These are phyloP conservation scores for Lobosporangium transversale DNA, from an alignment of 192 early-diverging fungal species.

Conservation along the genomic window DNA sequence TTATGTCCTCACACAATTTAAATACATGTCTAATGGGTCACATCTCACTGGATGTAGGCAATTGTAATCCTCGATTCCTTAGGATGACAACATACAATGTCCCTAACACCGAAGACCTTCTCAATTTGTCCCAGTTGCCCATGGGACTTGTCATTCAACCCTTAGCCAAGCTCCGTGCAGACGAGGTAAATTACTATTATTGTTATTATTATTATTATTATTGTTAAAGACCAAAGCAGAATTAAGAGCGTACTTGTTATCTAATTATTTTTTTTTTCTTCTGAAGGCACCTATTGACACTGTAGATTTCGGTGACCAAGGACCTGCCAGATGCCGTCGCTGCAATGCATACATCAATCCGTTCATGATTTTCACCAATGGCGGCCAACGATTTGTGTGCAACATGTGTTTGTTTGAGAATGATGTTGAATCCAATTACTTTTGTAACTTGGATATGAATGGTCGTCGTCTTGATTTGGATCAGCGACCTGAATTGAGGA, in stretches of 20 bases:
- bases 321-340: slow-evolving; percentile 88
- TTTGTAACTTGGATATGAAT: slow-evolving; percentile 93
- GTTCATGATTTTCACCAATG: slow-evolving; percentile 85
- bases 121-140: slow-evolving; percentile 82
- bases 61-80: slow-evolving; percentile 90
- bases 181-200: slow-evolving; percentile 62
- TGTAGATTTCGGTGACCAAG: slow-evolving; percentile 86
- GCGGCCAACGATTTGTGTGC: slow-evolving; percentile 92
- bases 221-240: no score
- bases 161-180: slow-evolving; percentile 80
- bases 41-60: no score
- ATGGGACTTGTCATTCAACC: slow-evolving; percentile 92
- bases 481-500: slow-evolving; percentile 86
- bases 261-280: not conserved
- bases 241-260: no score
- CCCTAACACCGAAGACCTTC: slow-evolving; percentile 83
- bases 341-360: slow-evolving; percentile 98
- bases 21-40: no score
- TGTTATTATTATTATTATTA: no score
- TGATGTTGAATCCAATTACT: slow-evolving; percentile 89
- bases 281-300: slow-evolving; percentile 71
- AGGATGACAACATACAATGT: slow-evolving; percentile 90
- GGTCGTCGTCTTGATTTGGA: slow-evolving; percentile 87
- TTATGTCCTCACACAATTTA: no score
- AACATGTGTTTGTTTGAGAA: slow-evolving; percentile 94